Percentiles rank a stretch among this genome's conserved stretches.
Evolutionary conservation across 768 basidiomycete genomes (phyloP).

Genomic region (Mycena galericulata): DNA sequence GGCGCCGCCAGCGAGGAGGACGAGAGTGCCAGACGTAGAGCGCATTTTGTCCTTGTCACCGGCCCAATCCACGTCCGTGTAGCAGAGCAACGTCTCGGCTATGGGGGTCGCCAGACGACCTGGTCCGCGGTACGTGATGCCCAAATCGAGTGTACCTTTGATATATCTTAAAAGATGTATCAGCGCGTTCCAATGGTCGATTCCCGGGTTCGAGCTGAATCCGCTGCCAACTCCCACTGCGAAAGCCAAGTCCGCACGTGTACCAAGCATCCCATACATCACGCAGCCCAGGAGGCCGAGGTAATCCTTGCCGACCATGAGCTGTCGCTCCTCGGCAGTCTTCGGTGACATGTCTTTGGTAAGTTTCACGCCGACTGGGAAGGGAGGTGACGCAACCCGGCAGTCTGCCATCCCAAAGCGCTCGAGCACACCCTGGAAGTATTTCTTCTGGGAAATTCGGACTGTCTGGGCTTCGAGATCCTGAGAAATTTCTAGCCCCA

Average conservation of each 20-base stretch:
- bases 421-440: neutral
- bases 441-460: neutral
- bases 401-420: slow-evolving; percentile 1
- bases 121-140: neutral
- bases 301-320: slow-evolving; percentile 5
- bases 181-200: neutral
- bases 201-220: neutral
- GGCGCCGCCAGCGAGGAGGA: neutral
- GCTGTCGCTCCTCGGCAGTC: neutral
- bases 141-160: neutral
- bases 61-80: neutral
- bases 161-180: neutral
- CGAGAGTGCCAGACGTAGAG: neutral
- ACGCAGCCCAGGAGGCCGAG: neutral
- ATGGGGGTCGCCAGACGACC: neutral
- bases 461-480: neutral
- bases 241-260: neutral
- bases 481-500: neutral
- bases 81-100: neutral
- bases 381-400: neutral
- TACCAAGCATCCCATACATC: slow-evolving; percentile 3
- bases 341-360: slow-evolving; percentile 2
- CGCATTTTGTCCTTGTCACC: neutral
- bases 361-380: neutral
- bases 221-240: neutral